Evolutionary conservation across 2,329 filamentous ascomycete genomes (phyloP).

Genomic region (Aspergillus alliaceus): DNA sequence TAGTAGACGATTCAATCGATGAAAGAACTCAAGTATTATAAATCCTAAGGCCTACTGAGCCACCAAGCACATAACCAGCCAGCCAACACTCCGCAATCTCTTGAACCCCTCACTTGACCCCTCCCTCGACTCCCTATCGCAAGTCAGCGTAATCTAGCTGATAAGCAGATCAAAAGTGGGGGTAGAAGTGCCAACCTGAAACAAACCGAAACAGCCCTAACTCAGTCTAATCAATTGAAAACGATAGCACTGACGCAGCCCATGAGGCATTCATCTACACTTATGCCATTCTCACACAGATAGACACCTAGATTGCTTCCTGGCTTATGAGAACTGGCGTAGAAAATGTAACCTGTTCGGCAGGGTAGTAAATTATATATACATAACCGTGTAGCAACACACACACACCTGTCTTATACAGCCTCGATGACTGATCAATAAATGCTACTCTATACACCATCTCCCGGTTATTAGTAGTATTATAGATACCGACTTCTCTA

Average conservation of each 20-base stretch:
- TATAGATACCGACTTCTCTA: too few species aligned
- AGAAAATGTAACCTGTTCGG: too few species aligned
- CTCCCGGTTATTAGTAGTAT: too few species aligned
- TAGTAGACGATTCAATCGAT: constrained; percentile 20
- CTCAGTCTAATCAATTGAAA: neutral
- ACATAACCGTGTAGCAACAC: too few species aligned
- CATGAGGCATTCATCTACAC: neutral
- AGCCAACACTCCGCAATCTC: neutral
- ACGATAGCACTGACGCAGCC: neutral
- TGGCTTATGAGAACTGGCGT: too few species aligned
- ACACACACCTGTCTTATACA: too few species aligned
- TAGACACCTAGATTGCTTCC: too few species aligned
- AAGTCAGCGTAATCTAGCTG: neutral
- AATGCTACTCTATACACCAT: too few species aligned
- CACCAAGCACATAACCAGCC: neutral
- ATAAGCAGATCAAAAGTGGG: neutral
- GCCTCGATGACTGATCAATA: too few species aligned
- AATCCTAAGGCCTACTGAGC: neutral
- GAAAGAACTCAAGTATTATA: neutral
- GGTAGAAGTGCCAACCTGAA: neutral
- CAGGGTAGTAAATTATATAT: too few species aligned
- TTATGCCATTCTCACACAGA: neutral
- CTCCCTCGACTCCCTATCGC: neutral
- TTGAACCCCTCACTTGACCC: neutral
- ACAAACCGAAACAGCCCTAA: neutral